Evolutionary conservation across 495 filamentous ascomycete genomes (phyloP), one percentile per base, ranked within the genome.

Genomic region (Bathelium albidoporum): DNA sequence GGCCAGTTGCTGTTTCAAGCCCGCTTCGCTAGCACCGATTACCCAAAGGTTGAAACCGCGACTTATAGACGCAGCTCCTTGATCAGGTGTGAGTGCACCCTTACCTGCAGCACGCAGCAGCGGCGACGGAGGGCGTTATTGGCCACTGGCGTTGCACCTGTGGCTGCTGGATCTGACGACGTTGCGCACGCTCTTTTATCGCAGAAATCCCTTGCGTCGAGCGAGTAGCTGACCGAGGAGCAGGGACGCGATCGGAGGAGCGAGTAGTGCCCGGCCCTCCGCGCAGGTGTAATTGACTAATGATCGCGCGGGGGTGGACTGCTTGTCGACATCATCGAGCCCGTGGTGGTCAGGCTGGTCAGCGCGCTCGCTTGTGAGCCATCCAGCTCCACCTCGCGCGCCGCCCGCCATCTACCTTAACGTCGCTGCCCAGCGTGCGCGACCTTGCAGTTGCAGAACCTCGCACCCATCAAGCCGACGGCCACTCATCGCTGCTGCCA

Each of bases 381-480:
- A 29, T 55, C 24, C 49, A 55, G 49, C 49, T 55, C 49, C 49
- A 55, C 49, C 49, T 55, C 49, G 49, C 49, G 44, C 49, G 20
- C 20, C 20, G 12, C 22, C 24, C 49, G 49, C 44, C 44, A 22
- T 49, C 14, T 5, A 49, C 49, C 29, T 24, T 55, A 55, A 55
- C 49, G 49, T 55, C 49, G 20, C 49, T 29, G 49, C 49, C 49
- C 49, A 55, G 49, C 49, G 49, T 28, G 49, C 49, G 49, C 49
- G 49, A 55, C 49, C 49, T 55, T 55, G 49, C 49, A 55, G 49
- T 55, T 55, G 49, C 49, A 55, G 49, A 55, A 55, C 49, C 24
- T 29, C 22, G 20, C 24, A 26, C 12, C 34, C 34, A 10, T 16
- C 24, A 49, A 18, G 9, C 12, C 49, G 49, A 55, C 49, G 24